phyloP scores from a whole-genome alignment of 371 early-diverging fungal species.

The Syncephalastrum monosporum region DNA sequence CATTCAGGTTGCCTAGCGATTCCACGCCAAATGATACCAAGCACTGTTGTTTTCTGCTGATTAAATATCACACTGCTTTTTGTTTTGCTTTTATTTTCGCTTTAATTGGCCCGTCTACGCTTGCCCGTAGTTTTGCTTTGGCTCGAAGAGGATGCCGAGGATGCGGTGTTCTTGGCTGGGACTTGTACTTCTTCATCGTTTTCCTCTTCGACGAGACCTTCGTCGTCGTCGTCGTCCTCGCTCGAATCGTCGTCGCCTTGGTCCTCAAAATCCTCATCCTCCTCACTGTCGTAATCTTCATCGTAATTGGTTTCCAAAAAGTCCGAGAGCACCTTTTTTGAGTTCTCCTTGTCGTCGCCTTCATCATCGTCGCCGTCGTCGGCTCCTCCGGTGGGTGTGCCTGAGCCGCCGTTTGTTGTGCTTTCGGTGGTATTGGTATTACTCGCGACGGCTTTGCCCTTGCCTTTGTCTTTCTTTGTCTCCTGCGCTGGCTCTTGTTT shows the following conservation, averaged over 20 bases:
- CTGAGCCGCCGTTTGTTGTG: too few species aligned
- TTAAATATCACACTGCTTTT: not conserved
- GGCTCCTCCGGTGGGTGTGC: constrained; percentile 10
- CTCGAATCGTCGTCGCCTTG: constrained; percentile 32
- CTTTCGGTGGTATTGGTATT: too few species aligned
- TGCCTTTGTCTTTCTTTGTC: constrained; percentile 26
- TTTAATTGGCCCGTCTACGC: not conserved
- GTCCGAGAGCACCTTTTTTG: constrained; percentile 10
- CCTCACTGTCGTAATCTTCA: constrained; percentile 22
- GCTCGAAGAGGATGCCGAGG: constrained; percentile 4
- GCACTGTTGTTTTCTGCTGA: not conserved
- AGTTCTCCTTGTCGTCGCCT: constrained; percentile 7
- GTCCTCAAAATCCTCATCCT: constrained; percentile 15
- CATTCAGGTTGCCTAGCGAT: constrained; percentile 18
- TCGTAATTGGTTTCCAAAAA: constrained; percentile 21
- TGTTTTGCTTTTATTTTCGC: not conserved
- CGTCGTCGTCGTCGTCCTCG: constrained; percentile 37
- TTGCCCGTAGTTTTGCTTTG: constrained; percentile 17
- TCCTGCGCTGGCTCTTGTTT: constrained; percentile 4
- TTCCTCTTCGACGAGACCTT: constrained; percentile 29
- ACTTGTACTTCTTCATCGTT: constrained; percentile 17
- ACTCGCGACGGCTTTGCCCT: constrained; percentile 25
- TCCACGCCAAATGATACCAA: constrained; percentile 4
- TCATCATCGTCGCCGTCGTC: constrained; percentile 16
- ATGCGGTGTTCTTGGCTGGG: constrained; percentile 11